Conservation (phyloP, 1,139 yeast genomes). For the Geotrichum bryndzae region DNA sequence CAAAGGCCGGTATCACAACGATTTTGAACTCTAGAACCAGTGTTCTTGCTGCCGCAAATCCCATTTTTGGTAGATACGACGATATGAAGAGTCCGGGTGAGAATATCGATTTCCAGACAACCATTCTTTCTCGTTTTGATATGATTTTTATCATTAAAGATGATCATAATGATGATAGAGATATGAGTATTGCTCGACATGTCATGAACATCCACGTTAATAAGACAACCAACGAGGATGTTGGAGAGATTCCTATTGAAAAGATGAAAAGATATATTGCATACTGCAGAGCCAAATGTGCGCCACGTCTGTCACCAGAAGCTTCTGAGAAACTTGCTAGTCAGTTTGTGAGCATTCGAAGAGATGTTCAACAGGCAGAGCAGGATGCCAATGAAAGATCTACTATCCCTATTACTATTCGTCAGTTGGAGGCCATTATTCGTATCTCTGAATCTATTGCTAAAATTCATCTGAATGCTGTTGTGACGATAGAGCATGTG, state of each 20-base stretch:
- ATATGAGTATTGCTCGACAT: conserved; percentile 85
- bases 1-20: conserved; percentile 97
- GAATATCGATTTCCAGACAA: conserved; percentile 94
- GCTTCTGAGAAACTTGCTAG: conserved; percentile 92
- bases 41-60: conserved; percentile 97
- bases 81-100: conserved; percentile 96
- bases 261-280: conserved; percentile 89
- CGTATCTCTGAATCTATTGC: conserved; percentile 95
- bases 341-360: conserved; percentile 86
- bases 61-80: conserved; percentile 92
- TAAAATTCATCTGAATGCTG: conserved; percentile 72
- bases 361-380: conserved; percentile 76
- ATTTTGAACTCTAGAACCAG: conserved; percentile 92
- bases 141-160: conserved; percentile 97
- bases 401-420: conserved; percentile 92
- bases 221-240: conserved; percentile 51
- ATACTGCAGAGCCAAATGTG: conserved; percentile 83
- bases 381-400: conserved; percentile 80
- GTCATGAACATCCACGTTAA: conserved; percentile 95
- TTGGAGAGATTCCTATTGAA: conserved; percentile 84
- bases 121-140: conserved; percentile 93
- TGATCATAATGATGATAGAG: conserved; percentile 82
- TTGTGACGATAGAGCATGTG: conserved; percentile 84
- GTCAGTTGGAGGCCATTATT: conserved; percentile 95
- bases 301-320: conserved; percentile 83